Percentiles rank a stretch among this genome's conserved stretches.
These are phyloP conservation scores for Arthrobotrys sinensis DNA, from an alignment of 2,329 filamentous ascomycete genomes.

Conservation along the genomic window DNA sequence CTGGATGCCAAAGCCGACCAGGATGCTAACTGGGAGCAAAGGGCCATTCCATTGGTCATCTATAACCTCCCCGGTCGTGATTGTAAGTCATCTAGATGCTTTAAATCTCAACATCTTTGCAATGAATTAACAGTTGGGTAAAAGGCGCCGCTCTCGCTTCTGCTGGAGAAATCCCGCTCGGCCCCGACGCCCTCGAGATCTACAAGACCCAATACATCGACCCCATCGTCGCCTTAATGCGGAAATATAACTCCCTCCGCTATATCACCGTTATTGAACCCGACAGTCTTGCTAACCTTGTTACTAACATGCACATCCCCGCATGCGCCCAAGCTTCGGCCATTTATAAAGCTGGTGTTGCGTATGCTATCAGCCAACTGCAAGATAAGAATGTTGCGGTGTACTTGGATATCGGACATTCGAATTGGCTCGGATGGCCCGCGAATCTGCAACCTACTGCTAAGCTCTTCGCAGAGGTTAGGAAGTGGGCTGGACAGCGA, in stretches of 20 bases:
- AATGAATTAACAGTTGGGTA: slow-evolving; percentile 5
- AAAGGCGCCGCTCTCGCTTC: slow-evolving; percentile 70
- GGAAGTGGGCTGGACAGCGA: slow-evolving; percentile 71
- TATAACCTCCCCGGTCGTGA: slow-evolving; percentile 70
- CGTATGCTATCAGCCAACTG: slow-evolving; percentile 68
- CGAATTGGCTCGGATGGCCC: slow-evolving; percentile 69
- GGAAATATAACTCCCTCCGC: slow-evolving; percentile 62
- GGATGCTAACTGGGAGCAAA: slow-evolving; percentile 66
- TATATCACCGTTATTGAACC: slow-evolving; percentile 70
- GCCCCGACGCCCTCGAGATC: slow-evolving; percentile 70
- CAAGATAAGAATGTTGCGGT: slow-evolving; percentile 67
- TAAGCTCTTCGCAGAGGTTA: slow-evolving; percentile 69
- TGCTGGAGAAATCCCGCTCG: slow-evolving; percentile 73
- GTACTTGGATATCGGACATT: slow-evolving; percentile 69
- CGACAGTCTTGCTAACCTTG: slow-evolving; percentile 69
- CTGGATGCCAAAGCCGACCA: slow-evolving; percentile 68
- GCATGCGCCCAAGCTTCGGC: slow-evolving; percentile 67
- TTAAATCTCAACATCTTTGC: no score
- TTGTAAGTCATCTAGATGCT: slow-evolving; percentile 64
- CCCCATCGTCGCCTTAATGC: slow-evolving; percentile 68
- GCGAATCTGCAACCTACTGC: slow-evolving; percentile 69
- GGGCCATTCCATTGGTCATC: slow-evolving; percentile 69
- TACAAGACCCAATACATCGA: slow-evolving; percentile 73
- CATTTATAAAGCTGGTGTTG: slow-evolving; percentile 69
- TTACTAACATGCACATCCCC: slow-evolving; percentile 68